Conservation (phyloP, 2,329 filamentous ascomycete species). For the Lachnellula arida region DNA sequence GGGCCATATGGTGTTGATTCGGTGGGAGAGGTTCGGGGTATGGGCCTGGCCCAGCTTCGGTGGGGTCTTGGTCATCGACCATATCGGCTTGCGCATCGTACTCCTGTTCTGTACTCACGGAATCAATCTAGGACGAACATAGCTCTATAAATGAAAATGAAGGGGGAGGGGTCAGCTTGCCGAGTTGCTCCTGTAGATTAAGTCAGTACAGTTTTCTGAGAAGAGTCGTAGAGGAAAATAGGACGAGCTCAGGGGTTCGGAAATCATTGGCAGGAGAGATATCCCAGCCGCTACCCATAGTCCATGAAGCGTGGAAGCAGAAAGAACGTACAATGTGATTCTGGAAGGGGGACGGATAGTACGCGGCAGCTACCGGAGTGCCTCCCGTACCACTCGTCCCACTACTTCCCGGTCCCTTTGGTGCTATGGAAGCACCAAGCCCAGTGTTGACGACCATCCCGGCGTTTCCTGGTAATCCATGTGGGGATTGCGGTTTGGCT, state of each 20-base stretch:
- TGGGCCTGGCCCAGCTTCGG: constrained; percentile 63
- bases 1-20: constrained; percentile 16
- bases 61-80: constrained; percentile 73
- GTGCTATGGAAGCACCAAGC: constrained; percentile 22
- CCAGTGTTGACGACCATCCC: constrained; percentile 24
- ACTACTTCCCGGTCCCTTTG: constrained; percentile 30
- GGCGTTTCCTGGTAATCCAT: constrained; percentile 24
- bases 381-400: constrained; percentile 36
- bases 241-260: background rate
- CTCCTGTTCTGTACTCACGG: constrained; percentile 79
- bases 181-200: constrained; percentile 77
- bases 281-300: too few relatives aligned
- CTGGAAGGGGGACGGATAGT: constrained; percentile 84
- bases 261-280: too few relatives aligned
- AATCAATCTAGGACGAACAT: constrained; percentile 63
- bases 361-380: constrained; percentile 44
- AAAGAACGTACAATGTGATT: constrained; percentile 51
- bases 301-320: too few relatives aligned
- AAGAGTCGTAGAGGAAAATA: background rate
- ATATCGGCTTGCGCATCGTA: constrained; percentile 89
- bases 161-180: constrained; percentile 65
- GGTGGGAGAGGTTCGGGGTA: constrained; percentile 55
- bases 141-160: constrained; percentile 48
- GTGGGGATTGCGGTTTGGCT: constrained; percentile 22
- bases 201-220: background rate